Evolutionary conservation across 352 stramenopile genomes (phyloP), one percentile per base, ranked within the genome.

Genomic region (Phytophthora sojae): DNA sequence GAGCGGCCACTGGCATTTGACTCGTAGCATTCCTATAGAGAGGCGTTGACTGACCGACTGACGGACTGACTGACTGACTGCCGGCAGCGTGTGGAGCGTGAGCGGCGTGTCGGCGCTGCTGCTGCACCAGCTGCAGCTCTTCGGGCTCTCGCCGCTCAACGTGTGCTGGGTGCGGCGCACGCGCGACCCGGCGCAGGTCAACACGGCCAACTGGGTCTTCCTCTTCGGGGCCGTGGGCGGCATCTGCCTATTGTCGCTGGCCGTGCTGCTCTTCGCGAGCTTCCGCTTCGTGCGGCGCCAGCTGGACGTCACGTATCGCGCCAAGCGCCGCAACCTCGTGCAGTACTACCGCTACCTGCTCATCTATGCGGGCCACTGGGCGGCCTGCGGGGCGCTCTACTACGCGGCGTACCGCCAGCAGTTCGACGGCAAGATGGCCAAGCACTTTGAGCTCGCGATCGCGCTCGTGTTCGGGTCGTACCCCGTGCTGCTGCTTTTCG

Each of bases 281-380:
- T 93, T 96, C 61, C 89, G 89, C 44, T 96, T 96, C 53, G 89
- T 89, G 25, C 73, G 88, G n/a, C 86, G 89, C 11, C 89, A 95
- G 64, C 53, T 96, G 54, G 89, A 96, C 57, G 86, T 94, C 57
- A 96, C 89, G 15, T 96, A 96, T 62, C 84, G 89, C 6, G 77
- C 89, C 61, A 96, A 96, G 58, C 83, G 89, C 42, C 84, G 89
- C 19, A 92, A 90, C 35, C 54, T 96, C 47, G 77, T 96, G 8
- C 89, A 96, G 73, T 96, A 96, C 62, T 96, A 95, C 53, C 89
- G 89, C 19, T 96, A 96, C 56, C 55, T 94, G 44, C 66, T 96
- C 39, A 81, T 94, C 47, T 96, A 86, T 61, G 85, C 80, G 4
- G 78, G 69, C 9, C 89, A 93, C 69, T 96, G 89, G 89, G 65